phyloP scores from a whole-genome alignment of 2,329 filamentous ascomycete species.

The Botrytis byssoidea region DNA sequence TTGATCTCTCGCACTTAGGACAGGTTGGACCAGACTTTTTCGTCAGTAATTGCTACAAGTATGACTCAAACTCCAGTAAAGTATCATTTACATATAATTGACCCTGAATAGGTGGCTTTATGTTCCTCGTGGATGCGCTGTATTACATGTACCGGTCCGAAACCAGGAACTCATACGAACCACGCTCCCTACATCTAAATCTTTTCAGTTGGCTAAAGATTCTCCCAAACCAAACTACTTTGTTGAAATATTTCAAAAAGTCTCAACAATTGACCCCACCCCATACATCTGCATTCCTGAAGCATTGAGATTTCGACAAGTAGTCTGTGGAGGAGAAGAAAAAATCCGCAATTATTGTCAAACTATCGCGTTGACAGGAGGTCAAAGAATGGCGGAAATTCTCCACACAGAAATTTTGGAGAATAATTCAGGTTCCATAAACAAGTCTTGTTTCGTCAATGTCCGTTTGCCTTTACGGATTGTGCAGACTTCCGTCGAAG shows the following conservation, averaged over 20 bases:
- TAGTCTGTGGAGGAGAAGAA: conserved; percentile 71
- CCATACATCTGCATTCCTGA: conserved; percentile 72
- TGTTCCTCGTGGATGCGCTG: conserved; percentile 72
- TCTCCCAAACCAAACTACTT: conserved; percentile 50
- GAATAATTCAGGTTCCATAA: background rate
- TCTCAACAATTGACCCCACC: conserved; percentile 70
- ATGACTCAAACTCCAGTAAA: conserved; percentile 45
- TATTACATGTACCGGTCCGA: conserved; percentile 73
- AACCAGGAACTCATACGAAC: conserved; percentile 75
- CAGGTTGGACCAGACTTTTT: conserved; percentile 88
- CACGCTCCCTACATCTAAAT: conserved; percentile 76
- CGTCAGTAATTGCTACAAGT: conserved; percentile 85
- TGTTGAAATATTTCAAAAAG: conserved; percentile 70
- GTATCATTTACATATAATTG: background rate
- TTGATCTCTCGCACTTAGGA: conserved; percentile 70
- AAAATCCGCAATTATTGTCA: conserved; percentile 63
- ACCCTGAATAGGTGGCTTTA: conserved; percentile 62
- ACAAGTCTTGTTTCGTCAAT: conserved; percentile 50
- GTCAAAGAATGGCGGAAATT: conserved; percentile 55
- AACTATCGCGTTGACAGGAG: conserved; percentile 62
- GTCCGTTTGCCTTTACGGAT: conserved; percentile 59
- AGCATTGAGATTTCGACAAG: conserved; percentile 66
- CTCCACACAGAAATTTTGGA: conserved; percentile 62
- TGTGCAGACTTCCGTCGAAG: background rate
- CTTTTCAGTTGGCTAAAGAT: conserved; percentile 50